Conservation (phyloP, 345 rosid species). For the Acer negundo region DNA sequence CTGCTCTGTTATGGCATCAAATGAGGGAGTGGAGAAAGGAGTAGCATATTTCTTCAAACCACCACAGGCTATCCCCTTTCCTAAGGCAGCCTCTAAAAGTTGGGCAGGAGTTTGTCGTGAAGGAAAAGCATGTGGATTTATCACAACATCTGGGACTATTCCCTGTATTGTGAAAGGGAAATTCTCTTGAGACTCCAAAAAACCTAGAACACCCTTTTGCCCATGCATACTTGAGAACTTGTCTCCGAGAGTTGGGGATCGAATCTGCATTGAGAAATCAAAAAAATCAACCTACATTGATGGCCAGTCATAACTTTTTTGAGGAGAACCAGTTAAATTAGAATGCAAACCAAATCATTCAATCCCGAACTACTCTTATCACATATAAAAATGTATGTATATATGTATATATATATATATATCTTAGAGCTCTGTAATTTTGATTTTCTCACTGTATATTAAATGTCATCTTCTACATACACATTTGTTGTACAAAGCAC, state of each 20-base stretch:
- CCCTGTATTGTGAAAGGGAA: slow-evolving; percentile 91
- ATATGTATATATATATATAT: no score
- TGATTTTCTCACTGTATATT: neutral
- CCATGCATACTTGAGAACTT: slow-evolving; percentile 99
- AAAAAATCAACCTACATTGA: neutral
- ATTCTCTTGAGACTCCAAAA: slow-evolving; percentile 84
- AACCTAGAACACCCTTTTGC: slow-evolving; percentile 94
- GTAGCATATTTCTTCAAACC: slow-evolving; percentile 69
- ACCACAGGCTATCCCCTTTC: slow-evolving; percentile 86
- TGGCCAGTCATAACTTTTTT: neutral
- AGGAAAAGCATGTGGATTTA: slow-evolving; percentile 92
- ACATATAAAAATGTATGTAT: neutral
- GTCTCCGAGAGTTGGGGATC: slow-evolving; percentile 88
- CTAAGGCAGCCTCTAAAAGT: slow-evolving; percentile 88
- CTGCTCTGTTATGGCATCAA: slow-evolving; percentile 75
- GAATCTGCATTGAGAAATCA: slow-evolving; percentile 50
- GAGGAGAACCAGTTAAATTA: neutral
- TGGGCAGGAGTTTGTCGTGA: slow-evolving; percentile 95
- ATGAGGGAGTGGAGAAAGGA: slow-evolving; percentile 80
- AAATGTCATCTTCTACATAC: neutral
- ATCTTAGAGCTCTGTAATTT: neutral
- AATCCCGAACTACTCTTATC: neutral
- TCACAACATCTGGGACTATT: slow-evolving; percentile 87
- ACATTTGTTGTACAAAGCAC: neutral
- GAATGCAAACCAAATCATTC: neutral